Evolutionary conservation across 306 rosid species (phyloP).

Genomic region (Cicer yamashitae): DNA sequence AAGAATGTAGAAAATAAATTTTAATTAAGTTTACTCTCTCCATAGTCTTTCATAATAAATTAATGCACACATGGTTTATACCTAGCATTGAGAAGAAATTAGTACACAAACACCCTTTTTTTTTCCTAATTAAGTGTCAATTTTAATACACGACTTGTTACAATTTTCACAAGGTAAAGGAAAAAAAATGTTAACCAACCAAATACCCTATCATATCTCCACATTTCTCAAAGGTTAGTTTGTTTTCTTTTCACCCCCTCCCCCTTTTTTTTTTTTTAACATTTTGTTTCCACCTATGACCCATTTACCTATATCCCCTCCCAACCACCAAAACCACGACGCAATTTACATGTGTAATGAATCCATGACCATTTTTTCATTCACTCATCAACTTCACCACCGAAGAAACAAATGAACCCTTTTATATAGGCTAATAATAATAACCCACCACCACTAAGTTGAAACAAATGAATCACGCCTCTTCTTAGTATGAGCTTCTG

Average conservation of each 20-base stretch:
- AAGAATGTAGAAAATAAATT: too few species aligned
- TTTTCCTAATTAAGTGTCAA: constrained; percentile 41
- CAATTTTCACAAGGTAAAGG: constrained; percentile 23
- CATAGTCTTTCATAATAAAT: too few species aligned
- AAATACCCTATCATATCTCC: constrained; percentile 41
- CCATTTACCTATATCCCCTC: constrained; percentile 9
- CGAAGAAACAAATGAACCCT: constrained; percentile 1
- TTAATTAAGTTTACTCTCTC: too few species aligned
- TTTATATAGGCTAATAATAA: not conserved
- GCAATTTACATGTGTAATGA: not conserved
- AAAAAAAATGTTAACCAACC: constrained; percentile 37
- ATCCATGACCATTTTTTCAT: not conserved
- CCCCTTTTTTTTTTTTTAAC: not conserved
- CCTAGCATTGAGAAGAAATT: constrained; percentile 27
- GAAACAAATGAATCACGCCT: constrained; percentile 59
- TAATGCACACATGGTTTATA: not conserved
- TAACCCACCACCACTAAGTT: not conserved
- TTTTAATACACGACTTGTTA: constrained; percentile 34
- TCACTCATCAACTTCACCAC: constrained; percentile 32
- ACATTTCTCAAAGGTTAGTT: constrained; percentile 39
- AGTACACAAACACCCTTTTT: constrained; percentile 13
- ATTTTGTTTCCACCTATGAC: constrained; percentile 35
- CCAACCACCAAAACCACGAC: constrained; percentile 27
- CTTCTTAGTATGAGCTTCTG: constrained; percentile 74
- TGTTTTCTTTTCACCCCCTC: not conserved